Conservation (phyloP, 805 yeast genomes). For the Kluyveromyces wickerhamii region DNA sequence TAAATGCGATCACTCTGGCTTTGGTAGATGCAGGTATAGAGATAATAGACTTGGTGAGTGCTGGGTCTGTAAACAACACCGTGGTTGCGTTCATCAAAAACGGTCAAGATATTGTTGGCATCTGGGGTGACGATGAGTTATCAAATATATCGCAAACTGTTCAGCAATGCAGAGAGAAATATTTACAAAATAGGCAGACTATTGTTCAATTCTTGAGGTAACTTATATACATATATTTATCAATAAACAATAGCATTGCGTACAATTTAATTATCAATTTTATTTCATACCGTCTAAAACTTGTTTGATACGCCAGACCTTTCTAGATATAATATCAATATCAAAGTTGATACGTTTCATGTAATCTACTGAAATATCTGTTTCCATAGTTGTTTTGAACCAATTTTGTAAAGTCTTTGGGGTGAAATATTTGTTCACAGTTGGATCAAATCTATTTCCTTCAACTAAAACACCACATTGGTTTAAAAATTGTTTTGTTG, state of each 20-base stretch:
- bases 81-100: conserved; percentile 48
- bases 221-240: too few species aligned
- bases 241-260: too few species aligned
- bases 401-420: conserved; percentile 23
- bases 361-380: conserved; percentile 31
- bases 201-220: conserved; percentile 17
- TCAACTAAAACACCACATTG: conserved; percentile 19
- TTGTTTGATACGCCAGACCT: conserved; percentile 22
- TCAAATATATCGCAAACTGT: conserved; percentile 31
- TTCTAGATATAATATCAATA: conserved; percentile 19
- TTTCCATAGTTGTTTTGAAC: conserved; percentile 28
- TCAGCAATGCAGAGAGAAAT: conserved; percentile 35
- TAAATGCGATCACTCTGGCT: conserved; percentile 50
- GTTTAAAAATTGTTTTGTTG: conserved; percentile 22
- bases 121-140: conserved; percentile 39
- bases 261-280: too few species aligned
- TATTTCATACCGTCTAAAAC: conserved; percentile 21
- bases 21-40: conserved; percentile 82
- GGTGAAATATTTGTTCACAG: conserved; percentile 19
- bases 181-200: conserved; percentile 14
- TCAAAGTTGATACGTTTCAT: conserved; percentile 26
- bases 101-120: conserved; percentile 51
- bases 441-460: conserved; percentile 15
- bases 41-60: conserved; percentile 64
- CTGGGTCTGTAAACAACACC: conserved; percentile 41